phyloP scores from a whole-genome alignment of 2,329 filamentous ascomycete species.

The Pseudogymnoascus sp. region DNA sequence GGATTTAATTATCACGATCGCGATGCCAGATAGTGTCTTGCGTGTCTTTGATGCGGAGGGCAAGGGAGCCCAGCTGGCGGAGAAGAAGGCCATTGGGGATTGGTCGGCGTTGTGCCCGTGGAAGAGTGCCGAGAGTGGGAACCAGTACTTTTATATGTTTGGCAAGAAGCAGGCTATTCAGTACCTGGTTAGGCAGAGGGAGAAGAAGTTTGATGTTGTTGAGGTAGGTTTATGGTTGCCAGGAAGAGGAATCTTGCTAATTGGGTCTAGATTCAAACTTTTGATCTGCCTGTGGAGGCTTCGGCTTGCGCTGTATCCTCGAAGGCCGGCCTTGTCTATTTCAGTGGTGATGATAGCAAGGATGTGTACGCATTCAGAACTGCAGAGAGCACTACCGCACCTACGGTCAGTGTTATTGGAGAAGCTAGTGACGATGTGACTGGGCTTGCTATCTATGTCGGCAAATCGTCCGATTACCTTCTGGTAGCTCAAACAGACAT shows the following conservation, averaged over 20 bases:
- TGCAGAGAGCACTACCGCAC: constrained; percentile 30
- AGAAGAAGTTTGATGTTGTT: constrained; percentile 11
- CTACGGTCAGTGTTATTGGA: constrained; percentile 30
- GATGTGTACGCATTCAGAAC: constrained; percentile 33
- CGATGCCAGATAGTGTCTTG: constrained; percentile 30
- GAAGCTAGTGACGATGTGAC: constrained; percentile 32
- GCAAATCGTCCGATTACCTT: constrained; percentile 31
- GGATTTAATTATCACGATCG: constrained; percentile 21
- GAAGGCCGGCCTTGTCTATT: constrained; percentile 31
- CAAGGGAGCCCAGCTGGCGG: constrained; percentile 26
- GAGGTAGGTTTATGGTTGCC: not conserved
- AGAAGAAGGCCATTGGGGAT: constrained; percentile 33
- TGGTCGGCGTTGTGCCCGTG: constrained; percentile 40
- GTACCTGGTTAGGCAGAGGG: constrained; percentile 29
- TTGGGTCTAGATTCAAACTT: constrained; percentile 37
- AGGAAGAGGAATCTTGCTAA: constrained; percentile 20
- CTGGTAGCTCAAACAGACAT: constrained; percentile 33
- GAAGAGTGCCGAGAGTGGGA: constrained; percentile 31
- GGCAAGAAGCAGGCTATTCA: constrained; percentile 34
- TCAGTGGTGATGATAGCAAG: constrained; percentile 32
- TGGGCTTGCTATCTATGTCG: constrained; percentile 34
- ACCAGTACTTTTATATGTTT: constrained; percentile 38
- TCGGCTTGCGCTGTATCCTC: constrained; percentile 35
- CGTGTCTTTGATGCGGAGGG: constrained; percentile 37
- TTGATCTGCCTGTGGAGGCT: constrained; percentile 33